Base-by-base conservation (phyloP, 768 basidiomycete species). In the Grammothele lineata region DNA sequence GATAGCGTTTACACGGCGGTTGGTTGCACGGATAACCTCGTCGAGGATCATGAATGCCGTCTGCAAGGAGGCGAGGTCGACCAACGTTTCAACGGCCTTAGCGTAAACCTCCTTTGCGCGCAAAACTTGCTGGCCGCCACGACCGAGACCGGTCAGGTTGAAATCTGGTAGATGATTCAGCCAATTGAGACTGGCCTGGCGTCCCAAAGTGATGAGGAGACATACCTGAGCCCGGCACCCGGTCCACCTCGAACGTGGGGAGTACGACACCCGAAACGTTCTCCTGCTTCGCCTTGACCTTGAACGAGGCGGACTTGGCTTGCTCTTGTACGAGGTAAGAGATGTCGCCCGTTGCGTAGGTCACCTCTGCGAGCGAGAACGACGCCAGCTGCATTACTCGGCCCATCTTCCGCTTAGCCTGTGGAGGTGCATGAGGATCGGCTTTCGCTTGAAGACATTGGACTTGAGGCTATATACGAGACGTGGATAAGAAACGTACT, bases 341-440 rank as follows among this genome's bases (percentile, higher is more conserved):
- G 61, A 99, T 98, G 63, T 98, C 96, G 55, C 91, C 91, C 8
- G 96, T 95, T 26, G 94, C 83, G 70, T 98, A 99, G 17, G 94
- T 95, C 55, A 99, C 96, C 67, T 98, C 95, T 0, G 96, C 96
- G 72, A 98, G 86, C 35, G 94, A 96, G 76, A 99, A 96, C 34
- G 96, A 98, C 21, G 96, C 96, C 41, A 98, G 77, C 66, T 99
- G 96, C 85, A 99, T 96, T 21, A 98, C 94, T 49, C 90, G 78
- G 24, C 96, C 96, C 96, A 98, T 99, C 72, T 97, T 94, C 49
- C 93, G 81, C 67, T 99, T 99, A 9, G 96, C 95, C 94, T 98
- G 48, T 17, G 39, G 3, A 26, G 26, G 11, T 12, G 63, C n/a
- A n/a, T n/a, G n/a, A 57, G 33, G 54, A 45, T 37, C 40, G 39